Evolutionary conservation across 495 filamentous ascomycete species (phyloP).

Genomic region (Hypoxylon fragiforme): DNA sequence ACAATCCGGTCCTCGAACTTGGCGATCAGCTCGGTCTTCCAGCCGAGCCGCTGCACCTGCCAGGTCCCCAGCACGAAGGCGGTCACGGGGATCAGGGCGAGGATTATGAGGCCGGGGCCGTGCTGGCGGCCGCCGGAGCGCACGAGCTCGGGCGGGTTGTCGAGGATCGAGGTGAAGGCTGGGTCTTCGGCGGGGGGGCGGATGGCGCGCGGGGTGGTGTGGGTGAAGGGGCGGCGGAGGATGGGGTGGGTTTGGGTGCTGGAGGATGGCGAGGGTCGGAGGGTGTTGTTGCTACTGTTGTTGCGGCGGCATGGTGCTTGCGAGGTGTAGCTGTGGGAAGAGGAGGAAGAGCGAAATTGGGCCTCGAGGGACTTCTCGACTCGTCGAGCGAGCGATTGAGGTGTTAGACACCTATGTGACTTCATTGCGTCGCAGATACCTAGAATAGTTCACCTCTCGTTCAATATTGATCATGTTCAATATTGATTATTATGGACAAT

Average conservation of each 20-base stretch:
- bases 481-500: not conserved
- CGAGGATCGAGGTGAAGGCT: constrained; percentile 77
- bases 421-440: constrained; percentile 22
- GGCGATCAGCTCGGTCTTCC: constrained; percentile 92
- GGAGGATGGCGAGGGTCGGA: constrained; percentile 13
- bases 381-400: constrained; percentile 25
- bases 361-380: constrained; percentile 32
- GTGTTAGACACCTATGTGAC: constrained; percentile 12
- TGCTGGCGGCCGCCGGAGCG: constrained; percentile 70
- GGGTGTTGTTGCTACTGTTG: not conserved
- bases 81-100: constrained; percentile 86
- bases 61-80: constrained; percentile 89
- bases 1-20: constrained; percentile 88
- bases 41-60: constrained; percentile 91
- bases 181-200: constrained; percentile 65
- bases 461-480: no score
- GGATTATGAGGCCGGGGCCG: constrained; percentile 78
- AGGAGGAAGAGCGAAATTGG: constrained; percentile 17
- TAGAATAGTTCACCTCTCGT: no score
- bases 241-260: no score
- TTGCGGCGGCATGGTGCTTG: constrained; percentile 11
- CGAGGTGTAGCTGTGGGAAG: constrained; percentile 8
- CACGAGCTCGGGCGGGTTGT: constrained; percentile 79
- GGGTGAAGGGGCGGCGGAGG: constrained; percentile 40
- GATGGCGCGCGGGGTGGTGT: constrained; percentile 19